Base-by-base conservation (phyloP, 306 rosid genomes). In the Begonia fuchsioides region DNA sequence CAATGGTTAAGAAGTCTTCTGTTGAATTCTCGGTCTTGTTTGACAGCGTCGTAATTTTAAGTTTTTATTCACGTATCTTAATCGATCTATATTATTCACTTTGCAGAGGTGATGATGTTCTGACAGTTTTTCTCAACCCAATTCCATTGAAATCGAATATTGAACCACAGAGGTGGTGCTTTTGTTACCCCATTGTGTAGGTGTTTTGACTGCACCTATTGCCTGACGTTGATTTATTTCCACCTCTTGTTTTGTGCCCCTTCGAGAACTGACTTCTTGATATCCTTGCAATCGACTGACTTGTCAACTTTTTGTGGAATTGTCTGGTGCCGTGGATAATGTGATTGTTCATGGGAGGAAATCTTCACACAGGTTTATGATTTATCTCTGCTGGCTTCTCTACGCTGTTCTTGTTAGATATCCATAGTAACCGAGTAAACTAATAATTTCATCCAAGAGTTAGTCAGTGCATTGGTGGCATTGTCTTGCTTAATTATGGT, bases 91-190 rank as follows among this genome's bases (percentile, higher is more conserved):
- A 26, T 26, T 26, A 4, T 26, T 26, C 32, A 57, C 3, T 47
- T 35, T 9, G 56, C 60, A 19, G 55, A 63, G 70, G 71, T 61
- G 79, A 52, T 66, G 76, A 51, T 50, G 50, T 65, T 60, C 47
- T 73, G 85, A 82, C 65, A 48, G 71, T 55, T 47, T 63, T 13
- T 58, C 55, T 64, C 35, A 46, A 55, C 70, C 55, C 44, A 83
- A 63, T 70, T 86, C 83, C 63, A 77, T 68, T 72, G 72, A 66
- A 35, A 48, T 49, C 62, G 57, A 62, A 70, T 76, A 74, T 73
- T 86, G 92, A 68, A 68, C 71, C 55, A 50, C 79, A 70, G 77
- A 58, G 64, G 61, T 60, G 49, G 38, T 47, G 46, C 56, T 61
- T 17, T 53, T 20, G 17, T 56, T 15, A 38, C 39, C 10, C 44